A percentile compares a stretch with the other conserved stretches of the same genome.
phyloP scores from a whole-genome alignment of 257 asterid species.

The Gentiana straminea region DNA sequence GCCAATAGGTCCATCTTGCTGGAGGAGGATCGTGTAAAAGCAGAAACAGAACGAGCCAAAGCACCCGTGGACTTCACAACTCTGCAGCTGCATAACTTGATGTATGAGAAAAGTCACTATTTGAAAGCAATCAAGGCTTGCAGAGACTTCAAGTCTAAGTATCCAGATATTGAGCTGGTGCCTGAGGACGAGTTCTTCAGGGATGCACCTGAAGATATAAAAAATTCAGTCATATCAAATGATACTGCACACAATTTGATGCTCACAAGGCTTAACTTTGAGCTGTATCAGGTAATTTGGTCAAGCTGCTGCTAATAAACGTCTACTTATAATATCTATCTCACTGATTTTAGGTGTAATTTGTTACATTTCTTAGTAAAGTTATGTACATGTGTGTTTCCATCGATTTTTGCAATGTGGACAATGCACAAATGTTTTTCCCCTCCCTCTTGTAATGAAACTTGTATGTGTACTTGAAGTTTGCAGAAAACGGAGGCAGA shows the following conservation, averaged over 20 bases:
- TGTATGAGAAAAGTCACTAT: conserved; percentile 95
- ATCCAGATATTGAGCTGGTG: conserved; percentile 78
- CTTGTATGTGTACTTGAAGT: too few species aligned
- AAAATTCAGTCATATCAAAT: conserved; percentile 45
- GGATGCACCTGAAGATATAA: conserved; percentile 79
- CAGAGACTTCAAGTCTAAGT: conserved; percentile 89
- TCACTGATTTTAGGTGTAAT: too few species aligned
- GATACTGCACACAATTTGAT: conserved; percentile 71
- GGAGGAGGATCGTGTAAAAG: conserved; percentile 81
- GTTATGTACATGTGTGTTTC: too few species aligned
- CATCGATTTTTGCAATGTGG: too few species aligned
- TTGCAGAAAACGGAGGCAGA: too few species aligned
- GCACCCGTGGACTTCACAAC: conserved; percentile 81
- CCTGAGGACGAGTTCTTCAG: conserved; percentile 79
- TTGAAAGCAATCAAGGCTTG: conserved; percentile 93
- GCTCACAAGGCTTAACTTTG: conserved; percentile 91
- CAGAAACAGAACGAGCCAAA: conserved; percentile 89
- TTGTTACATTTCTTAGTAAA: too few species aligned
- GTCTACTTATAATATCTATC: too few species aligned
- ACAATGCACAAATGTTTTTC: too few species aligned
- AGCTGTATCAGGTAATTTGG: conserved; percentile 65
- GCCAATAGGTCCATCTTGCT: conserved; percentile 93
- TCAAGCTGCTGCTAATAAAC: too few species aligned
- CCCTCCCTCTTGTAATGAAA: too few species aligned
- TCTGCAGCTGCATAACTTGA: conserved; percentile 90